These are phyloP conservation scores for Solanum etuberosum DNA, from an alignment of 257 asterid species.

Conservation along the genomic window DNA sequence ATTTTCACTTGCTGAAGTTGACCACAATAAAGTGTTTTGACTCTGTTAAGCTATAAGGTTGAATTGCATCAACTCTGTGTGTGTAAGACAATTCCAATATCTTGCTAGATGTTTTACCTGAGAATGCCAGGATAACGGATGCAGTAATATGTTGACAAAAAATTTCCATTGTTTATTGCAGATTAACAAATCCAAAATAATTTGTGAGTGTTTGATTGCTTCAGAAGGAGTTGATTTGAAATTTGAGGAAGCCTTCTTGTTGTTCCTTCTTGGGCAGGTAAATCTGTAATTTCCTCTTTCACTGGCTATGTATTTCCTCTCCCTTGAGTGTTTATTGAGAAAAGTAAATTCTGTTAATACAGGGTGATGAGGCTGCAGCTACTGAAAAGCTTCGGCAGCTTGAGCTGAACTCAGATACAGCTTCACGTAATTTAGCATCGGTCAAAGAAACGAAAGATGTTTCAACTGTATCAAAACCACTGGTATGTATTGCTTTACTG, in stretches of 20 bases:
- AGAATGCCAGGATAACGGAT: not conserved
- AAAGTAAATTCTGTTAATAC: slow-evolving; percentile 11
- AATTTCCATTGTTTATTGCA: slow-evolving; percentile 16
- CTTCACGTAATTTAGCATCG: slow-evolving; percentile 41
- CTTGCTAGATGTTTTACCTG: not conserved
- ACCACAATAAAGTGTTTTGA: not conserved
- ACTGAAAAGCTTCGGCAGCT: slow-evolving; percentile 67
- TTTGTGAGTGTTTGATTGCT: slow-evolving; percentile 74
- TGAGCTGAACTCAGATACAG: slow-evolving; percentile 36
- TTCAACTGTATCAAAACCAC: slow-evolving; percentile 45
- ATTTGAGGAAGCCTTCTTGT: slow-evolving; percentile 90
- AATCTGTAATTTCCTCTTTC: slow-evolving; percentile 11
- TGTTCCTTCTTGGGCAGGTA: slow-evolving; percentile 96
- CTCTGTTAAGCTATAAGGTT: not conserved
- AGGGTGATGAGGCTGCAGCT: slow-evolving; percentile 84
- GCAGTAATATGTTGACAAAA: not conserved
- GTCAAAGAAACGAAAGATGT: slow-evolving; percentile 44
- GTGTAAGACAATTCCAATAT: not conserved
- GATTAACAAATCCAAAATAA: slow-evolving; percentile 72
- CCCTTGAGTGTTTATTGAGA: not conserved
- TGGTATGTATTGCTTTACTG: slow-evolving; percentile 37
- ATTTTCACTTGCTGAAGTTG: not conserved
- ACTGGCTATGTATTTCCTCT: slow-evolving; percentile 1
- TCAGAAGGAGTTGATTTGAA: slow-evolving; percentile 89
- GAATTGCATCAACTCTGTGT: not conserved